Conservation (phyloP, 2,329 filamentous ascomycete genomes). For the Trichoderma endophyticum region DNA sequence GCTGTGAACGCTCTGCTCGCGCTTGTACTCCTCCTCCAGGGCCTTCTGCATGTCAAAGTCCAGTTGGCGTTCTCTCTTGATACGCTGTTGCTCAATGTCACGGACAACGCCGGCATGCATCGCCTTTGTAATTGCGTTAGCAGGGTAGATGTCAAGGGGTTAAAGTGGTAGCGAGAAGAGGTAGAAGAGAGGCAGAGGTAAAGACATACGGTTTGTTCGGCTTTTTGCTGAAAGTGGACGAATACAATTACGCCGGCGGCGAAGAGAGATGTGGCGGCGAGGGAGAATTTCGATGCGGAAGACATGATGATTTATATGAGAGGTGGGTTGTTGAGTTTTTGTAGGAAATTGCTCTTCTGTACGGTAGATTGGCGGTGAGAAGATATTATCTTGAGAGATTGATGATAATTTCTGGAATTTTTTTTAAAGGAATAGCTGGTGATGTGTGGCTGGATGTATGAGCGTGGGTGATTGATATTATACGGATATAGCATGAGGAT, state of each 20-base stretch:
- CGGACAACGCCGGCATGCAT: conserved; percentile 96
- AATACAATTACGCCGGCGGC: conserved; percentile 74
- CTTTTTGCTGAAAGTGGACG: conserved; percentile 85
- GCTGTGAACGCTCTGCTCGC: conserved; percentile 72
- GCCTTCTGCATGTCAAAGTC: conserved; percentile 91
- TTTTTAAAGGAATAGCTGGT: background rate
- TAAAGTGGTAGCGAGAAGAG: background rate
- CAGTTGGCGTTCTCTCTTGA: conserved; percentile 86
- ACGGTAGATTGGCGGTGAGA: background rate
- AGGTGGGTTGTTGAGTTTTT: background rate
- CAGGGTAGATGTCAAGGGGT: background rate
- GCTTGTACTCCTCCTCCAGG: conserved; percentile 85
- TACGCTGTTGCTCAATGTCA: conserved; percentile 87
- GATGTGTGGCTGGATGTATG: background rate
- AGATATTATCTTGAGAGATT: background rate
- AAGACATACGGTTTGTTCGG: conserved; percentile 71
- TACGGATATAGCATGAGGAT: background rate
- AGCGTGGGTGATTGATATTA: background rate
- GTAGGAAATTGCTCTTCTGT: background rate
- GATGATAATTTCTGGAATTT: background rate
- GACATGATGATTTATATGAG: conserved; percentile 61
- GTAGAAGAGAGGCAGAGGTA: conserved; percentile 19
- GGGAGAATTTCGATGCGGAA: conserved; percentile 79
- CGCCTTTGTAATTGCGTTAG: conserved; percentile 53
- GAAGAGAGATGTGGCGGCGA: conserved; percentile 72